A percentile compares a stretch with the other conserved stretches of the same genome.
These are phyloP conservation scores for Citrus reticulata DNA, from an alignment of 345 rosid species.

Conservation along the genomic window DNA sequence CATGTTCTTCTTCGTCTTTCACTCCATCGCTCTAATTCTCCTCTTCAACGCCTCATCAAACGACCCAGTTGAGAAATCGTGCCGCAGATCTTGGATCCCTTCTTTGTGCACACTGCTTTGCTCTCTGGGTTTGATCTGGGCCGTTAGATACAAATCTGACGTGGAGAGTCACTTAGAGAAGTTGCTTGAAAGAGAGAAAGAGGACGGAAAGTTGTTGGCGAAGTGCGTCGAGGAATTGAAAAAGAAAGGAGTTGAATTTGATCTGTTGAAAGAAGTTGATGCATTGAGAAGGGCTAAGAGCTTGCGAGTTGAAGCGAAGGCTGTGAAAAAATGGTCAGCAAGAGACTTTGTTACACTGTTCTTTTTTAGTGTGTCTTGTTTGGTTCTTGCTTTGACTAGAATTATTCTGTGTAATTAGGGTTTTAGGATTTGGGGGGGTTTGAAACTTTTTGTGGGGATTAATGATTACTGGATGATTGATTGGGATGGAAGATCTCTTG, in stretches of 20 bases:
- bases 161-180: constrained; percentile 73
- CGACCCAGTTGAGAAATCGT: constrained; percentile 13
- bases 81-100: constrained; percentile 82
- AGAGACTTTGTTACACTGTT: constrained; percentile 75
- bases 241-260: constrained; percentile 87
- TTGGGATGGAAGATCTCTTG: neutral
- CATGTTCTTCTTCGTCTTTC: constrained; percentile 88
- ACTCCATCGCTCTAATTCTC: constrained; percentile 66
- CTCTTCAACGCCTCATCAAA: constrained; percentile 67
- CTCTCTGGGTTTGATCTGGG: constrained; percentile 83
- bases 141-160: constrained; percentile 75
- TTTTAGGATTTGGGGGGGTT: neutral
- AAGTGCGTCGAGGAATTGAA: constrained; percentile 92
- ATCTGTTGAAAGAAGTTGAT: constrained; percentile 90
- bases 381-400: constrained; percentile 74
- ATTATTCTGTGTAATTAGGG: constrained; percentile 60
- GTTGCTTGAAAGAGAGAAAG: constrained; percentile 80
- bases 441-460: neutral
- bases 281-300: constrained; percentile 95
- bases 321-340: constrained; percentile 77
- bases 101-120: constrained; percentile 62
- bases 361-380: constrained; percentile 69
- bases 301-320: constrained; percentile 61
- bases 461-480: neutral
- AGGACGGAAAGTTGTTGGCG: constrained; percentile 67